Base-by-base conservation (phyloP, 768 basidiomycete genomes). In the Phaffia australis region DNA sequence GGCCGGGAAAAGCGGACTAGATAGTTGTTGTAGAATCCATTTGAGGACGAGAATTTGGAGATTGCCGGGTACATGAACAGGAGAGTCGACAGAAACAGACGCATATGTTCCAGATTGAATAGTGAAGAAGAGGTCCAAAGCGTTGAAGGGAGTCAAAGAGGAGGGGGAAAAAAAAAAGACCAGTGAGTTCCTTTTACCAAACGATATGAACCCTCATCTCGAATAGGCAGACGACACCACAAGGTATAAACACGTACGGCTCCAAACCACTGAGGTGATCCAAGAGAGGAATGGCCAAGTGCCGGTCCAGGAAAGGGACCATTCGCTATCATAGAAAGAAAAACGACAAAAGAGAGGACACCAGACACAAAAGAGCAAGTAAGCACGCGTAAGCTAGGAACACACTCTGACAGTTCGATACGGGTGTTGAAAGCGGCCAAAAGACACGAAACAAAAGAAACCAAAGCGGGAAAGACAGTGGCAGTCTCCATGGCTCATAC, bases 281-380 rank as follows among this genome's bases (percentile, higher is more conserved):
- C 69, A 99, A 87, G 11, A 98, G 79, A 30, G 95, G 93, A 72
- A 97, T 88, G 49, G 87, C 86, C 35, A 99, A 82, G 81, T 99
- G 95, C 62, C 95, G 84, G 78, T 99, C 95, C 69, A 95, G 81
- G 79, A 89, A 88, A 2, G 91, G 85, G 66, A 97, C 88, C 61
- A 98, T 83, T 65, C 87, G 89, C 76, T 86, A 85, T 32, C 3
- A 1, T n/a, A n/a, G n/a, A n/a, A 46, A 27, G 16, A 29, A 23
- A 30, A 61, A 61, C 18, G 48, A 50, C 60, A 47, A 47, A 48
- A 61, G 16, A 42, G 49, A 56, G 32, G 30, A 57, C 27, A 42
- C 14, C 30, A 25, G 14, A 27, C 50, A 21, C 49, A 48, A 60
- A 35, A 23, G 60, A 30, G 49, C 46, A 42, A 62, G 60, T 32